Conservation (phyloP, 768 basidiomycete genomes). For the Boletus vermiculosoides region DNA sequence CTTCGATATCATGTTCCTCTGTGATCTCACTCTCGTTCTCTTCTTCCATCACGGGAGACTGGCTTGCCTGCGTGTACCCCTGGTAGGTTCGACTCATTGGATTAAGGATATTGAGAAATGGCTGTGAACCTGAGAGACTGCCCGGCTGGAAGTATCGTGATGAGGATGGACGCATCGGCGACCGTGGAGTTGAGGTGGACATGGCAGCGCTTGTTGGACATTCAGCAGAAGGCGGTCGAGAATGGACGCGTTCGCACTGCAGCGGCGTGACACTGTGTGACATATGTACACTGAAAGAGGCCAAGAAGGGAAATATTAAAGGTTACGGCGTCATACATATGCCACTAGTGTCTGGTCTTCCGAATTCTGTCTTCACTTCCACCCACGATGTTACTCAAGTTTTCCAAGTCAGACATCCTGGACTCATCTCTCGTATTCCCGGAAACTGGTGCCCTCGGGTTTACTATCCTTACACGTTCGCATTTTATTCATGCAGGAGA, state of each 20-base stretch:
- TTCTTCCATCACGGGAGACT: constrained; percentile 74
- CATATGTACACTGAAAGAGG: neutral
- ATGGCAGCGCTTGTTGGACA: constrained; percentile 5
- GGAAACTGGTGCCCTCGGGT: constrained; percentile 47
- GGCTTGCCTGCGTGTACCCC: constrained; percentile 73
- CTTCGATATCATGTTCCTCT: constrained; percentile 58
- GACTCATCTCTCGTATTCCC: constrained; percentile 54
- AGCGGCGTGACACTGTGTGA: constrained; percentile 25
- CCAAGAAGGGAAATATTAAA: constrained; percentile 2
- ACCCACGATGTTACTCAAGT: constrained; percentile 53
- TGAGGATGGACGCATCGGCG: constrained; percentile 19
- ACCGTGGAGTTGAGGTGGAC: constrained; percentile 16
- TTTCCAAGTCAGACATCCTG: constrained; percentile 56
- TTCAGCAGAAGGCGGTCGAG: constrained; percentile 3
- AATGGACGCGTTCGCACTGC: constrained; percentile 13
- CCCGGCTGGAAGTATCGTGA: constrained; percentile 21
- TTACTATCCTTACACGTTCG: constrained; percentile 46
- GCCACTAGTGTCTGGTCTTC: neutral
- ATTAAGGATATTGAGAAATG: constrained; percentile 81
- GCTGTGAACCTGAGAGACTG: constrained; percentile 57
- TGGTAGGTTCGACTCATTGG: constrained; percentile 72
- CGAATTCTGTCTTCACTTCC: neutral
- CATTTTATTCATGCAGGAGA: constrained; percentile 30
- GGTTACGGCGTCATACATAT: neutral
- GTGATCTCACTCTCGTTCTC: constrained; percentile 44